Conservation (phyloP, 345 rosid genomes). For the Raphanus raphanistrum region DNA sequence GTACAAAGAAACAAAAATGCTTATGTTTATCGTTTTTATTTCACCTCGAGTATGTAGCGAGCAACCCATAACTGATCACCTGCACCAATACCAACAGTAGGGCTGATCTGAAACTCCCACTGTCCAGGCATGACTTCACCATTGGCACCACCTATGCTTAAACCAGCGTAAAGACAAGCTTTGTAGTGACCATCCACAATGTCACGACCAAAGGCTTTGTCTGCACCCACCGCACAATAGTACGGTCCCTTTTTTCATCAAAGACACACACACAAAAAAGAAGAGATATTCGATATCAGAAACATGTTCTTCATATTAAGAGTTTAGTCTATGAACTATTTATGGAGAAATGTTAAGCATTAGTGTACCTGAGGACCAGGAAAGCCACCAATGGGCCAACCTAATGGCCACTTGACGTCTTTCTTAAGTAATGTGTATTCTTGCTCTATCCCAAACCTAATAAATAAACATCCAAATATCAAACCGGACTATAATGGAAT, state of each 20-base stretch:
- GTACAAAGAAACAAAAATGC: neutral
- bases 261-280: neutral
- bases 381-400: conserved; percentile 97
- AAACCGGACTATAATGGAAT: neutral
- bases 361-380: conserved; percentile 86
- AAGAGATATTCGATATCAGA: neutral
- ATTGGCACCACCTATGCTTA: conserved; percentile 85
- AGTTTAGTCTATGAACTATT: neutral
- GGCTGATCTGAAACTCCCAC: conserved; percentile 99
- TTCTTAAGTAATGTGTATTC: conserved; percentile 87
- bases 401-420: conserved; percentile 91
- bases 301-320: neutral
- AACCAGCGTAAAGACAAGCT: conserved; percentile 91
- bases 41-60: conserved; percentile 94
- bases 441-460: conserved; percentile 96
- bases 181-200: conserved; percentile 95
- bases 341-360: neutral
- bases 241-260: conserved; percentile 71
- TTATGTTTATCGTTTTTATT: neutral
- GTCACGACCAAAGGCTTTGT: conserved; percentile 93
- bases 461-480: neutral
- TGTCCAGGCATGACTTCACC: conserved; percentile 47
- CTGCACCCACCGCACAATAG: conserved; percentile 94
- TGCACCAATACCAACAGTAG: conserved; percentile 86
- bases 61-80: conserved; percentile 89